Percentiles rank a stretch among this genome's conserved stretches.
Conservation (phyloP, 2,329 filamentous ascomycete species). For the Colletotrichum nymphaeae region DNA sequence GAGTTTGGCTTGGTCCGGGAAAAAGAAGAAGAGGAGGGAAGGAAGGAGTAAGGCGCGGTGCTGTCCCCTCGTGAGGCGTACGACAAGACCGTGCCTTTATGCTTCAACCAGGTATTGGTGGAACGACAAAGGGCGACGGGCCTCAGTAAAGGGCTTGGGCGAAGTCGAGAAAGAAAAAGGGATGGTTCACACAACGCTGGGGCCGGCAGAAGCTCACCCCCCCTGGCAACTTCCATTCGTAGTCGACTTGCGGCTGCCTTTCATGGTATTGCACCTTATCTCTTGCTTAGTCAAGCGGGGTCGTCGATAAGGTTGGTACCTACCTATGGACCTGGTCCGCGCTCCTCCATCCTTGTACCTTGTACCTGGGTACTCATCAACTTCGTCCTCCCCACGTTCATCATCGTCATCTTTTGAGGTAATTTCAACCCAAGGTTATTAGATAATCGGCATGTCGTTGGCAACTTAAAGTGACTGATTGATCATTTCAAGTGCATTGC, state of each 20-base stretch:
- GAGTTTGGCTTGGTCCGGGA: constrained; percentile 18
- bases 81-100: constrained; percentile 27
- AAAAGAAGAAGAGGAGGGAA: background rate
- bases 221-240: background rate
- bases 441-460: background rate
- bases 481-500: no score
- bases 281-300: constrained; percentile 23
- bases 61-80: constrained; percentile 13
- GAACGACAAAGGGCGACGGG: constrained; percentile 2
- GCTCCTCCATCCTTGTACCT: background rate
- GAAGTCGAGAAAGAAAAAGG: constrained; percentile 17
- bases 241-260: constrained; percentile 1
- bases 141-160: background rate
- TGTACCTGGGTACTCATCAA: background rate
- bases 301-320: background rate
- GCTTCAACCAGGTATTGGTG: constrained; percentile 11
- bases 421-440: background rate
- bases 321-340: background rate
- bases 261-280: background rate
- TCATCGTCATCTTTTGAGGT: background rate
- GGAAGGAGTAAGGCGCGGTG: constrained; percentile 2
- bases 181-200: constrained; percentile 21
- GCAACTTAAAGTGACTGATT: background rate
- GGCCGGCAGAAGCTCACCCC: constrained; percentile 21
- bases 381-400: background rate